phyloP scores from a whole-genome alignment of 1,284 basidiomycete genomes.

The Rhizoctonia solani region DNA sequence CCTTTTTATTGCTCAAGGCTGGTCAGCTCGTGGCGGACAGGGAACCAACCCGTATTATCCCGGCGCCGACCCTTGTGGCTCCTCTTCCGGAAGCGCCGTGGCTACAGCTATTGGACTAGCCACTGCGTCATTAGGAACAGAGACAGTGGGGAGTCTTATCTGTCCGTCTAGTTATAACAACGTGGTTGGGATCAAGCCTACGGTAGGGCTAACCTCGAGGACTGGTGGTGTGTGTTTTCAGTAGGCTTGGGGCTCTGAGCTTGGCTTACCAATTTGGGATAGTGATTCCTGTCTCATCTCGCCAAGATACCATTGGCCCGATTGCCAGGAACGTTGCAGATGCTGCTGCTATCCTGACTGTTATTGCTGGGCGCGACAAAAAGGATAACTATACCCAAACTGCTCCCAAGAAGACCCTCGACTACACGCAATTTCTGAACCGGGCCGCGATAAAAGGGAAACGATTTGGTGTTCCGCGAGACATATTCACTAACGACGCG shows the following conservation, averaged over 20 bases:
- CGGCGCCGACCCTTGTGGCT: conserved; percentile 64
- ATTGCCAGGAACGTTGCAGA: conserved; percentile 63
- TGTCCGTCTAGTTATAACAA: conserved; percentile 56
- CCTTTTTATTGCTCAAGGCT: conserved; percentile 61
- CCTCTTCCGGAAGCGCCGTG: conserved; percentile 66
- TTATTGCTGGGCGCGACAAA: conserved; percentile 62
- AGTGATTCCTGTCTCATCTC: conserved; percentile 64
- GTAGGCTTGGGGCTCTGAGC: no score
- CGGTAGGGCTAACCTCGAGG: conserved; percentile 64
- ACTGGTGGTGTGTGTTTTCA: conserved; percentile 57
- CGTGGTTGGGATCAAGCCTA: conserved; percentile 63
- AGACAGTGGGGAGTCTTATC: conserved; percentile 57
- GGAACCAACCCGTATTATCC: conserved; percentile 63
- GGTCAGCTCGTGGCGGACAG: conserved; percentile 69
- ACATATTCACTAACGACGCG: conserved; percentile 28
- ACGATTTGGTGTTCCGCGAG: conserved; percentile 59
- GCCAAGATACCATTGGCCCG: conserved; percentile 69
- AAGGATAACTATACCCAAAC: conserved; percentile 65
- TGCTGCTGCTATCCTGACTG: conserved; percentile 58
- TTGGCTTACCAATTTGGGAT: no score
- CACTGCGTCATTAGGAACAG: conserved; percentile 39
- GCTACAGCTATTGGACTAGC: conserved; percentile 65
- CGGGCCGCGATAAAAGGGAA: conserved; percentile 57
- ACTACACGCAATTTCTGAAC: conserved; percentile 59
- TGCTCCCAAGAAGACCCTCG: conserved; percentile 60